Base-by-base conservation (phyloP, 352 stramenopile species). In the Thalassiosira sp. region DNA sequence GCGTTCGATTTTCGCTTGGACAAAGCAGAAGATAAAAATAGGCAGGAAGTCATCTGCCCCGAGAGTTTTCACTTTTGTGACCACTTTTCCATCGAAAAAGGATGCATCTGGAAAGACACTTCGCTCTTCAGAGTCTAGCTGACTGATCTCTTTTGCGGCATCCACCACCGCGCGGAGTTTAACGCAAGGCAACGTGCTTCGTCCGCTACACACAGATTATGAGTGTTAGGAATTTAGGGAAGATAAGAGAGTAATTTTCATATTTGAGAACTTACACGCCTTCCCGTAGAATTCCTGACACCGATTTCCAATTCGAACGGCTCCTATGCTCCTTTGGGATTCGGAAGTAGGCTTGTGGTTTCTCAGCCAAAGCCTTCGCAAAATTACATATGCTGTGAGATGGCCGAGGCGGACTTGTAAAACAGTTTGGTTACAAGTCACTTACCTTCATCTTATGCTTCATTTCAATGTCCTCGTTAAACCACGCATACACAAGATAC, bases 11-110 rank as follows among this genome's bases (percentile, higher is more conserved):
- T 90, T 78, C 2, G 84, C 72, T 61, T 73, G 63, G 27, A 93
- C 81, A 25, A 93, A 84, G 48, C 80, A 86, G 58, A 86, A 91
- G 20, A 93, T 89, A 33, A 93, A 91, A 49, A 91, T 89, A 0
- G 87, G 87, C 7, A 93, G 66, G 67, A 93, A 90, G 57, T 93
- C 76, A 70, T 93, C 85, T 13, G 87, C 87, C 16, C 83, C 81
- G 18, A 92, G 56, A 51, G 43, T 65, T 51, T 80, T 80, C 11
- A 27, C 58, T 43, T 73, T 63, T 5, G 67, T 56, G 8, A 59
- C 66, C 15, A 68, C 67, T 31, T 61, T 59, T 0, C 45, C 71
- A 64, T 80, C 71, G 46, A 80, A 80, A 24, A 80, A 74, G 28
- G 70, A 64, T 28, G 45, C 31, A 51, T 80, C 62, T 0, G 46